These are phyloP conservation scores for Phytophthora pinifolia DNA, from an alignment of 352 stramenopile genomes.

Conservation along the genomic window DNA sequence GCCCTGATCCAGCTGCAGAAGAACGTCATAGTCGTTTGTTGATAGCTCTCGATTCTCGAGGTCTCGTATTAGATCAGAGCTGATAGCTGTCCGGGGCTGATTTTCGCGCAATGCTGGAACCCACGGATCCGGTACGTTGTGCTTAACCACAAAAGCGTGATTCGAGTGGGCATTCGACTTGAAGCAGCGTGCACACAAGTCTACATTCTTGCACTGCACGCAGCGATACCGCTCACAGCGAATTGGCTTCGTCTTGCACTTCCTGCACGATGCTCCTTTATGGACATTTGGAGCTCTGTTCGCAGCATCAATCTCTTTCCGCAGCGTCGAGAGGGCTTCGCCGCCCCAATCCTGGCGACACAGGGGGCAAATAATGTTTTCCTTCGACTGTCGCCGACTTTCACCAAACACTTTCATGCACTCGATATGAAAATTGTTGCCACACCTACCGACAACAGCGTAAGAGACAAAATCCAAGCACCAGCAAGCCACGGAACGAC, in stretches of 20 bases:
- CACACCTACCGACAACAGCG: slow-evolving; percentile 24
- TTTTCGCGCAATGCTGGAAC: slow-evolving; percentile 44
- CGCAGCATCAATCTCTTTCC: slow-evolving; percentile 72
- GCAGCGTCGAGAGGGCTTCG: slow-evolving; percentile 53
- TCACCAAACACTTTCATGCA: slow-evolving; percentile 86
- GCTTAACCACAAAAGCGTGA: slow-evolving; percentile 76
- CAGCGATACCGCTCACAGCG: slow-evolving; percentile 79
- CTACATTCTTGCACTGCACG: slow-evolving; percentile 74
- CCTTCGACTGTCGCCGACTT: slow-evolving; percentile 76
- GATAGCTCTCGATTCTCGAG: slow-evolving; percentile 75
- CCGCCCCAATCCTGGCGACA: slow-evolving; percentile 84
- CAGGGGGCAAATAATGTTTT: slow-evolving; percentile 83
- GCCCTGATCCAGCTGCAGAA: slow-evolving; percentile 66
- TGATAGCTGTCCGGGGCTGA: slow-evolving; percentile 27
- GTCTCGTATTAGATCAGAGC: slow-evolving; percentile 50
- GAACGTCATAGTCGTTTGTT: slow-evolving; percentile 83
- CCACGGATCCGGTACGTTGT: slow-evolving; percentile 59
- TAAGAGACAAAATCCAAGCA: background rate
- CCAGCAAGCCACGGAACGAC: background rate
- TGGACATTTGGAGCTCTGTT: slow-evolving; percentile 79
- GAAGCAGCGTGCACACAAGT: slow-evolving; percentile 78
- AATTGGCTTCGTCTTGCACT: slow-evolving; percentile 79
- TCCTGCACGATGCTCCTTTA: slow-evolving; percentile 58
- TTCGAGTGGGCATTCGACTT: slow-evolving; percentile 64
- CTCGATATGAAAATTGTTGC: slow-evolving; percentile 35